Evolutionary conservation across 2,329 filamentous ascomycete genomes (phyloP).

Genomic region (Diaporthe aspalathi): DNA sequence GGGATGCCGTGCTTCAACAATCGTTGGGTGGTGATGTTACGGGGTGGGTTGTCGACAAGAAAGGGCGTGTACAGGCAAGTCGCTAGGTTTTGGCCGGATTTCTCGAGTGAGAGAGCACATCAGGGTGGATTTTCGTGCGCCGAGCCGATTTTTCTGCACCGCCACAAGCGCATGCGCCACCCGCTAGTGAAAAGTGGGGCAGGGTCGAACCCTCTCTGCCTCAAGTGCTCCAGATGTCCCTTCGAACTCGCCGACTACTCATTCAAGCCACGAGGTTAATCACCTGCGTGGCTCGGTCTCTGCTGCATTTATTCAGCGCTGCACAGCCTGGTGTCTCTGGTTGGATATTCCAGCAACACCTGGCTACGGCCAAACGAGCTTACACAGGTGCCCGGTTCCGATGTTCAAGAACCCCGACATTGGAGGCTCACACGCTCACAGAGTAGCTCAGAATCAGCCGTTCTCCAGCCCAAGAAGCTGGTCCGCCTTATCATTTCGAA

Average conservation of each 20-base stretch:
- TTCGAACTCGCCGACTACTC: neutral
- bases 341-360: neutral
- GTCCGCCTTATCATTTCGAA: neutral
- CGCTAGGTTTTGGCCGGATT: conserved; percentile 34
- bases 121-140: conserved; percentile 32
- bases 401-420: neutral
- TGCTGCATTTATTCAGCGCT: neutral
- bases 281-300: neutral
- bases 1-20: conserved; percentile 36
- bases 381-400: neutral
- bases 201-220: neutral
- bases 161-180: conserved; percentile 20
- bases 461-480: neutral
- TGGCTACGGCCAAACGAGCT: neutral
- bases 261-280: neutral
- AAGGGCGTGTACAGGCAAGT: conserved; percentile 10
- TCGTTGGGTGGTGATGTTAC: conserved; percentile 37
- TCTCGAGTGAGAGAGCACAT: conserved; percentile 28
- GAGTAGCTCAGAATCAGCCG: neutral
- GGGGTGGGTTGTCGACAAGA: conserved; percentile 32
- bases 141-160: conserved; percentile 28
- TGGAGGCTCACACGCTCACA: too few species aligned
- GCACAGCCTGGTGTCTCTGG: neutral
- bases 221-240: too few species aligned
- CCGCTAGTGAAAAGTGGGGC: conserved; percentile 8